Base-by-base conservation (phyloP, 1,284 basidiomycete species). In the Rhizoctonia solani region DNA sequence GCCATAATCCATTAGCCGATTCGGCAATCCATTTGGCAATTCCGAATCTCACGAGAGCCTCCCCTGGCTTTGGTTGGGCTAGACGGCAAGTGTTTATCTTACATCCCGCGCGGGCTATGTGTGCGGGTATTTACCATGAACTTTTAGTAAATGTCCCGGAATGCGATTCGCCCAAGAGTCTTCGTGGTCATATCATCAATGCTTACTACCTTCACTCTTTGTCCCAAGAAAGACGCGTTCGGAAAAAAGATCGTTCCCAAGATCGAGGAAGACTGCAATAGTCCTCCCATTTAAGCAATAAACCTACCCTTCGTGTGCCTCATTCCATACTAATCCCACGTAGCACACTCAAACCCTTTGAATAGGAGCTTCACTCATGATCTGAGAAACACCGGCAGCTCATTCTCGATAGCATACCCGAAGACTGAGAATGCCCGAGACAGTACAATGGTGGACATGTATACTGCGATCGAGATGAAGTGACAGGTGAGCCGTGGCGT, bases 101-200 rank as follows among this genome's bases (percentile, higher is more conserved):
- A 39, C 16, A 39, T 16, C 37, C 37, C 16, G 37, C 37, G 16
- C 37, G n/a, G n/a, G n/a, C 16, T 39, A 39, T 39, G 16, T 39
- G 9, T 8, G 8, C 16, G 9, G 16, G 16, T 39, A 39, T 16
- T 39, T 8, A 39, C 8, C 8, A 8, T 39, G 8, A 39, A 39
- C 37, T 39, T 8, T 16, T 30, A 32, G 54, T n/a, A 46, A 27
- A 27, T 67, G 66, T 37, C 54, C 66, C 1, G 66, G 66, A 37
- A 27, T 19, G 16, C 66, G 53, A 11, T 52, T 55, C 14, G 66
- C 66, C 29, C 54, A 67, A 25, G 66, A 54, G 6, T 58, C 42
- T 58, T 58, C 27, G 34, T 58, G 6, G 55, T 41, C 4, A 23
- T 58, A 1, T 46, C 42, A n/a, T 58, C 55, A 13, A 58, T 47